Conservation (phyloP, 257 asterid species). For the Fraxinus quadrangulata region DNA sequence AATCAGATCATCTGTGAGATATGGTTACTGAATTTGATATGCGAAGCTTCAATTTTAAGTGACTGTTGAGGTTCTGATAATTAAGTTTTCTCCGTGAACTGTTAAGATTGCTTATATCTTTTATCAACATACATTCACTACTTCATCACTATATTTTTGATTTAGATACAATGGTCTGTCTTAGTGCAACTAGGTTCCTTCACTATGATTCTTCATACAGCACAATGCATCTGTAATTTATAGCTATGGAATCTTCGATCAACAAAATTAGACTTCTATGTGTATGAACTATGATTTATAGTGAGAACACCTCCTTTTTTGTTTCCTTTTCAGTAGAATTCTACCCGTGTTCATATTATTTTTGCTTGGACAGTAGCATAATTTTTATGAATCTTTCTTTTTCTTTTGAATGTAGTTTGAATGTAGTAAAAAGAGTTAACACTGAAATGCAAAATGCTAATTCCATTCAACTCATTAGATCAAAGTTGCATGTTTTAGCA, state of each 20-base stretch:
- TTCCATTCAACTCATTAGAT: neutral
- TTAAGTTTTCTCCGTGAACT: neutral
- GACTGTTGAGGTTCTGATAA: conserved; percentile 4
- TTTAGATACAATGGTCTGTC: conserved; percentile 31
- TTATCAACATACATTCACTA: conserved; percentile 16
- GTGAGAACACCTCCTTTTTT: neutral
- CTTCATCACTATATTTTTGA: conserved; percentile 26
- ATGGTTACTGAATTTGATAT: neutral
- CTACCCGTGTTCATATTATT: neutral
- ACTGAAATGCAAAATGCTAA: neutral
- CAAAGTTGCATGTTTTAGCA: neutral
- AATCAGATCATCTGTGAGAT: neutral
- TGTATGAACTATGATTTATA: neutral
- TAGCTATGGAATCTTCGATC: neutral
- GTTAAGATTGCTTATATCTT: conserved; percentile 23
- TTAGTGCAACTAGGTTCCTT: conserved; percentile 22
- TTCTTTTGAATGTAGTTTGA: too few species aligned
- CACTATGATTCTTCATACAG: conserved; percentile 25
- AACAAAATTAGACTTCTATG: neutral
- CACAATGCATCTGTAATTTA: too few species aligned
- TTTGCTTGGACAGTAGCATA: too few species aligned
- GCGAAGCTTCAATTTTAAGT: conserved; percentile 6
- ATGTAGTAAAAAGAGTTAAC: neutral
- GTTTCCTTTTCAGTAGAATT: neutral
- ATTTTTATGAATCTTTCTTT: too few species aligned